These are phyloP conservation scores for Phytophthora nicotianae DNA, from an alignment of 352 stramenopile species.

Conservation along the genomic window DNA sequence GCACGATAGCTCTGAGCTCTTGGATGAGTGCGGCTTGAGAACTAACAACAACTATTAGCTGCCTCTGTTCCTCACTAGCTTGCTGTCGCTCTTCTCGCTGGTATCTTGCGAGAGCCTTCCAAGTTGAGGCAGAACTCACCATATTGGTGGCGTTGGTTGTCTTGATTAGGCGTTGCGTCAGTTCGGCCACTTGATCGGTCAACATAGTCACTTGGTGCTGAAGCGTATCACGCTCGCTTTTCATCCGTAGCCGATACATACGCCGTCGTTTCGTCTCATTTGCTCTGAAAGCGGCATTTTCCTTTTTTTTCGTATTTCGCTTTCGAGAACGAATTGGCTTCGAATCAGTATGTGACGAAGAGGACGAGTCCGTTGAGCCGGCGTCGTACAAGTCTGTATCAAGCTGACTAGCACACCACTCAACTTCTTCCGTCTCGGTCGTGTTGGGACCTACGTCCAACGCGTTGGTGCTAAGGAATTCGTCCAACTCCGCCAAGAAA, in stretches of 20 bases:
- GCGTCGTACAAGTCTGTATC: neutral
- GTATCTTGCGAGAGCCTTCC: neutral
- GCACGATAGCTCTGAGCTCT: neutral
- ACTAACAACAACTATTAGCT: neutral
- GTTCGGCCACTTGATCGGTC: neutral
- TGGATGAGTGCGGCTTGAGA: neutral
- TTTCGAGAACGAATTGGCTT: neutral
- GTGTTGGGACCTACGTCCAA: neutral
- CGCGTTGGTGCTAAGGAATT: neutral
- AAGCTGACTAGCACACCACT: neutral
- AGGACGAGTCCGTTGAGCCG: neutral
- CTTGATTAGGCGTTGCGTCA: neutral
- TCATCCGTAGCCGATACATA: too few species aligned
- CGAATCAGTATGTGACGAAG: neutral
- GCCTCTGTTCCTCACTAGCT: neutral
- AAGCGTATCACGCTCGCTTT: neutral
- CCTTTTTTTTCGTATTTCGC: neutral
- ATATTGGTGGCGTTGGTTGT: neutral
- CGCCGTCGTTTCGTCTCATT: too few species aligned
- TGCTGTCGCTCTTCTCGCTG: neutral
- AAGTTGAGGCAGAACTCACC: neutral
- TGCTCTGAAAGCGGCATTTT: too few species aligned
- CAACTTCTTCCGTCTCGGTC: neutral
- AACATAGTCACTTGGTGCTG: neutral
- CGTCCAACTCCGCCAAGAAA: neutral